Evolutionary conservation across 2,329 filamentous ascomycete species (phyloP), one percentile per base, ranked within the genome.

Genomic region (Neocatenulostroma microsporum): DNA sequence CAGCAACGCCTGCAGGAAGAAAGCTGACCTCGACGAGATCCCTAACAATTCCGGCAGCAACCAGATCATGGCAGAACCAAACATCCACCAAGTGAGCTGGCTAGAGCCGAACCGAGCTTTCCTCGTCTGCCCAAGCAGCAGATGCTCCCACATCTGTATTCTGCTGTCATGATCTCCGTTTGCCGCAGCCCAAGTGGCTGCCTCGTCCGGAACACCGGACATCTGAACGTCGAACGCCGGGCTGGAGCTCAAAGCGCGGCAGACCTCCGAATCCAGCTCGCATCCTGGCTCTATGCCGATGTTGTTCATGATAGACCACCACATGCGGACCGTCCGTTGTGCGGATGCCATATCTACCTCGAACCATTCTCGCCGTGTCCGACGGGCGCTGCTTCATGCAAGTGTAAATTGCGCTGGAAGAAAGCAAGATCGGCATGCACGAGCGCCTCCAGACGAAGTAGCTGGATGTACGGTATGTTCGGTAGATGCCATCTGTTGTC

Each of bases 361-460:
- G 20, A 32, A 38, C 19, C 29, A 32, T 17, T 38, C 28, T 12
- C 13, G 36, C 10, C 28, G 36, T 10, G 29, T 33, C 18, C 20
- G 13, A 7, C 13, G 18, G 4, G 13, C 13, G 6, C 15, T 20
- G 8, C 20, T n/a, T 17, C 6, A 5, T 28, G 6, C 20, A 12
- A 10, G 23, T 18, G 13, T 4, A 37, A 17, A 18, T 37, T 18
- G 6, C 35, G 35, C 21, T 31, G 35, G 21, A 20, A 31, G 17
- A 9, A 21, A 4, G 35, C 35, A 5, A 37, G 35, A 26, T 37
- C 35, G 5, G 25, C 26, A 12, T 36, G 33, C 5, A 35, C 33
- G 21, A 35, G 24, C 13, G 33, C 33, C 18, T 35, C 33, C 33
- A 35, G 18, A 9, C 34, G 34, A 21, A 21, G 24, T 18, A 36